Conservation (phyloP, 495 filamentous ascomycete species). For the Immersiella caudata region DNA sequence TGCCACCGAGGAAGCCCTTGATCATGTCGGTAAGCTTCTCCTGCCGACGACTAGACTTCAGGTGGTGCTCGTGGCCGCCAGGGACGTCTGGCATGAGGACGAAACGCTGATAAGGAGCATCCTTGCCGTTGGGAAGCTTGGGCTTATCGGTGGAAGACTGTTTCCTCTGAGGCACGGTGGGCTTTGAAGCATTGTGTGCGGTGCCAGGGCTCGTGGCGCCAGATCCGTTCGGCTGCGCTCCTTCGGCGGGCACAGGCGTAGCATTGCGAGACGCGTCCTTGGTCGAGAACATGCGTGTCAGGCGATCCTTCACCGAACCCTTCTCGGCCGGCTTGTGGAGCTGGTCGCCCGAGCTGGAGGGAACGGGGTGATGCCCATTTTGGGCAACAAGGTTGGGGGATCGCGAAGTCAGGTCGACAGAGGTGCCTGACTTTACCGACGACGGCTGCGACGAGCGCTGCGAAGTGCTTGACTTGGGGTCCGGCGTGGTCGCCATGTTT, state of each 20-base stretch:
- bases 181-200: constrained; percentile 28
- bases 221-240: constrained; percentile 25
- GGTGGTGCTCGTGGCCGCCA: constrained; percentile 80
- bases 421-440: constrained; percentile 49
- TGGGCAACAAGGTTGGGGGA: constrained; percentile 46
- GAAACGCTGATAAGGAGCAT: constrained; percentile 46
- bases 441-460: constrained; percentile 49
- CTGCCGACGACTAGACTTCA: constrained; percentile 85
- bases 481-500: constrained; percentile 32
- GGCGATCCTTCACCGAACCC: constrained; percentile 50
- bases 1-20: constrained; percentile 77
- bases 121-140: constrained; percentile 33
- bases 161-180: constrained; percentile 32
- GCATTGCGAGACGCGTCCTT: constrained; percentile 41
- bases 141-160: constrained; percentile 38
- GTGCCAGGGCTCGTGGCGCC: constrained; percentile 13
- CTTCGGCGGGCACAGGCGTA: constrained; percentile 28
- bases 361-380: constrained; percentile 37
- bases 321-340: constrained; percentile 47
- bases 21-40: constrained; percentile 95
- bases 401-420: constrained; percentile 29
- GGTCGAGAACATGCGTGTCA: constrained; percentile 56
- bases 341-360: constrained; percentile 29
- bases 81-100: constrained; percentile 41
- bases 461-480: constrained; percentile 41